These are phyloP conservation scores for Russula dissimulans DNA, from an alignment of 768 basidiomycete species.

Conservation along the genomic window DNA sequence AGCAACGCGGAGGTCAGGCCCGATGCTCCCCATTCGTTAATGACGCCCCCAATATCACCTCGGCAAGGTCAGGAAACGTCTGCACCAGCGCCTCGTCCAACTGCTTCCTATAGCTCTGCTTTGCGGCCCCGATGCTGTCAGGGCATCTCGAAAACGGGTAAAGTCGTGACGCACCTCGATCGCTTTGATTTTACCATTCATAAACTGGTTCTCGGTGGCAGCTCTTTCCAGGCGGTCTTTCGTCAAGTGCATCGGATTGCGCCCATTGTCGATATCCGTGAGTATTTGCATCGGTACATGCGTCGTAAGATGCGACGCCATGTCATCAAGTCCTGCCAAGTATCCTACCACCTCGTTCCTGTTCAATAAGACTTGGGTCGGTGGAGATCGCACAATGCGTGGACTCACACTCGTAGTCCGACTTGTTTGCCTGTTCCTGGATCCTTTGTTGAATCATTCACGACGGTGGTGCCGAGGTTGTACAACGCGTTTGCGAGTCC, in stretches of 20 bases:
- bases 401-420: conserved; percentile 59
- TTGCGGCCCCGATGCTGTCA: not conserved
- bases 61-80: conserved; percentile 58
- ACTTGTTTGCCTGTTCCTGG: conserved; percentile 61
- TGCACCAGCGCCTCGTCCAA: conserved; percentile 64
- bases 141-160: not conserved
- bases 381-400: not conserved
- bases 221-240: conserved; percentile 72
- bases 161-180: conserved; percentile 46
- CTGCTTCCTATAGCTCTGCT: conserved; percentile 59
- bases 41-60: conserved; percentile 3
- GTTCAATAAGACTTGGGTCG: not conserved
- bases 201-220: conserved; percentile 84
- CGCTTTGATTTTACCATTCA: conserved; percentile 81
- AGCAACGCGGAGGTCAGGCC: not conserved
- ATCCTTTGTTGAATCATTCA: conserved; percentile 74
- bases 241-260: conserved; percentile 76
- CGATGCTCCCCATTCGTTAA: conserved; percentile 8
- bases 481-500: conserved; percentile 72
- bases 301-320: conserved; percentile 49
- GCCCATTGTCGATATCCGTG: conserved; percentile 68
- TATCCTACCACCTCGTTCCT: conserved; percentile 72
- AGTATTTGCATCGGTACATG: conserved; percentile 71
- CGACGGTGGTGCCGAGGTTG: conserved; percentile 74
- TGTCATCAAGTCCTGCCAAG: conserved; percentile 56